These are phyloP conservation scores for Phialophora expanda DNA, from an alignment of 2,329 filamentous ascomycete genomes.

Conservation along the genomic window DNA sequence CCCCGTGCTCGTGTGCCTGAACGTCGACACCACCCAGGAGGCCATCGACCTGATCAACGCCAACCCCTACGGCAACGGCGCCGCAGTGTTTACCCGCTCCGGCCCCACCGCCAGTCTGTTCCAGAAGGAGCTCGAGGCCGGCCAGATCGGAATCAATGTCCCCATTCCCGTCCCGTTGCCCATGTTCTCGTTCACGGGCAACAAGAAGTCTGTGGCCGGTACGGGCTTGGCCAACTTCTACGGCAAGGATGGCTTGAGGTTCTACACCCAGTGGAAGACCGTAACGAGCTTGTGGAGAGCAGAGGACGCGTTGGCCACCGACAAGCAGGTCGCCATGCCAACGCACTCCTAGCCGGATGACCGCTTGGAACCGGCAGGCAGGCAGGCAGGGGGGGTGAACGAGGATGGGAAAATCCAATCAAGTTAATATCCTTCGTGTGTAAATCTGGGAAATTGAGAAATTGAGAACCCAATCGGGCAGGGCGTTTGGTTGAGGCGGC, in stretches of 20 bases:
- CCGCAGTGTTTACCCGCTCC: conserved; percentile 64
- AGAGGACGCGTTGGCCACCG: conserved; percentile 81
- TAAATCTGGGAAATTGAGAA: conserved; percentile 8
- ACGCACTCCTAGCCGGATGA: conserved; percentile 54
- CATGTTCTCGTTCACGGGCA: conserved; percentile 70
- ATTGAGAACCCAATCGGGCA: neutral
- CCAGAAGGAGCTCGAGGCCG: conserved; percentile 69
- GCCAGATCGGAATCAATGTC: conserved; percentile 70
- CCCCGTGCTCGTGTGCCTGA: conserved; percentile 67
- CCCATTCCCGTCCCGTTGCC: conserved; percentile 67
- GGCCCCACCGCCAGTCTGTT: conserved; percentile 66
- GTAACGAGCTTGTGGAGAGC: conserved; percentile 90
- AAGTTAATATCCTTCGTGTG: neutral
- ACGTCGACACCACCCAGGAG: conserved; percentile 64
- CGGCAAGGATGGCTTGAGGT: conserved; percentile 86
- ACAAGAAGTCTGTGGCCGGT: conserved; percentile 90
- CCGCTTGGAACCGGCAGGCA: neutral
- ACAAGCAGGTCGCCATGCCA: conserved; percentile 90
- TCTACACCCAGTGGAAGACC: conserved; percentile 98
- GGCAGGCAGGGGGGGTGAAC: neutral
- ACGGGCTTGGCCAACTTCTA: conserved; percentile 95
- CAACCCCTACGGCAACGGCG: conserved; percentile 71
- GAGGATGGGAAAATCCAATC: neutral
- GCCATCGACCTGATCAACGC: conserved; percentile 68
- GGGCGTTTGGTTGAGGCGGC: neutral